phyloP scores from a whole-genome alignment of 345 rosid genomes.

The Populus pruinosa region DNA sequence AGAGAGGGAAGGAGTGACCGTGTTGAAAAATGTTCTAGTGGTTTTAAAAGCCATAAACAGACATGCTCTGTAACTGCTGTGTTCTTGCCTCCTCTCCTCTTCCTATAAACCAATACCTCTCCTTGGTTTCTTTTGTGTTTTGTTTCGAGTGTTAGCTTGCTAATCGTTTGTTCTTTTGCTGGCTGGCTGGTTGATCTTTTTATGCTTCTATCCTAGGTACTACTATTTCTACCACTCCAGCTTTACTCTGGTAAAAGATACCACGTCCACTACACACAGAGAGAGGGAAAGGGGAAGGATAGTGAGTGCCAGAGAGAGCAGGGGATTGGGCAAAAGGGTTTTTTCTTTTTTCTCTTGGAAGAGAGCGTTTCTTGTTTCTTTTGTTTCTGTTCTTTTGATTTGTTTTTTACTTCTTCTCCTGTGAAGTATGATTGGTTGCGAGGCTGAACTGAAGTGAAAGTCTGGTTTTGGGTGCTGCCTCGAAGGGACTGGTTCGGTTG shows the following conservation, averaged over 20 bases:
- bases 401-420: conserved; percentile 16
- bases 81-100: conserved; percentile 40
- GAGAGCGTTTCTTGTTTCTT: background rate
- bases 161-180: background rate
- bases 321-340: conserved; percentile 2
- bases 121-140: conserved; percentile 24
- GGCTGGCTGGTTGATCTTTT: conserved; percentile 22
- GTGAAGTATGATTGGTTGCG: conserved; percentile 9
- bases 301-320: background rate
- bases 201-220: background rate
- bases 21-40: background rate
- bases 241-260: conserved; percentile 17
- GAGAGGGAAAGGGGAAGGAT: background rate
- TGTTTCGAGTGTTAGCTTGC: conserved; percentile 8
- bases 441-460: conserved; percentile 17
- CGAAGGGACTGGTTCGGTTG: background rate
- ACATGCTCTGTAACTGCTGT: conserved; percentile 56
- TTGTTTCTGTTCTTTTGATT: background rate
- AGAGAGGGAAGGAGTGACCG: background rate
- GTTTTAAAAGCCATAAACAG: conserved; percentile 29
- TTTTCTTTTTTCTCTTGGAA: background rate
- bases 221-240: background rate
- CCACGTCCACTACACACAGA: background rate
- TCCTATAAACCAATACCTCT: conserved; percentile 2
- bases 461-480: background rate